A percentile compares a stretch with the other conserved stretches of the same genome.
These are phyloP conservation scores for Fusarium hainanense DNA, from an alignment of 2,329 filamentous ascomycete species.

Conservation along the genomic window DNA sequence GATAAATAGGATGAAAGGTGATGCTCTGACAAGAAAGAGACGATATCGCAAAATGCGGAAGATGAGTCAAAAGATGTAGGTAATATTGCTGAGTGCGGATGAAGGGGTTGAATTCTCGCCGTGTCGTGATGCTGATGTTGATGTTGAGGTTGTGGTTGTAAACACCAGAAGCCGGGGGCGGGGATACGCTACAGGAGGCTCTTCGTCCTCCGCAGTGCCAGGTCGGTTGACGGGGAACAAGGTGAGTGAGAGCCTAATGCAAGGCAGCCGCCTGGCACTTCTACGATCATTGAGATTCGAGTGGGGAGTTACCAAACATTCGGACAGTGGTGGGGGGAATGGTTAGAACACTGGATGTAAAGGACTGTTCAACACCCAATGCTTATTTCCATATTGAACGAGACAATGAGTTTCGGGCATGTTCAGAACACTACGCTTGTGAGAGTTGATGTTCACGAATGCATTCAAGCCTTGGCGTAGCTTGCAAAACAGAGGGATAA, in stretches of 20 bases:
- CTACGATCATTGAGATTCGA: background rate
- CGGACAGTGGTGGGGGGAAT: background rate
- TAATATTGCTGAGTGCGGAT: background rate
- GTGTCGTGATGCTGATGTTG: background rate
- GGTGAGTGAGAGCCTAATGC: background rate
- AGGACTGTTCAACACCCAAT: background rate
- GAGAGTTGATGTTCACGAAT: background rate
- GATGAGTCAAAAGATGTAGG: background rate
- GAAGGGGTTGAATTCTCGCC: background rate
- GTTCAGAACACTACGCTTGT: background rate
- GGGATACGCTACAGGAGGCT: background rate
- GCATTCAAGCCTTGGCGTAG: background rate
- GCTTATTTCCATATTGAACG: background rate
- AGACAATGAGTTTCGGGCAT: background rate
- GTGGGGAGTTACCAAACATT: background rate
- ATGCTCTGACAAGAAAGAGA: background rate
- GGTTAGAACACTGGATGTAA: rapidly evolving
- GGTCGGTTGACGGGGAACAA: background rate
- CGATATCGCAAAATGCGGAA: background rate
- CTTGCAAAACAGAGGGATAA: too few relatives aligned
- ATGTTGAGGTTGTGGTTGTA: background rate
- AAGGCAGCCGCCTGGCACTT: background rate
- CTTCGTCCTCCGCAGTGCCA: background rate
- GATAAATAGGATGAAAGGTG: background rate
- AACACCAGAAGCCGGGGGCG: background rate